Evolutionary conservation across 768 basidiomycete species (phyloP).

Genomic region (Clitopilus passeckerianus): DNA sequence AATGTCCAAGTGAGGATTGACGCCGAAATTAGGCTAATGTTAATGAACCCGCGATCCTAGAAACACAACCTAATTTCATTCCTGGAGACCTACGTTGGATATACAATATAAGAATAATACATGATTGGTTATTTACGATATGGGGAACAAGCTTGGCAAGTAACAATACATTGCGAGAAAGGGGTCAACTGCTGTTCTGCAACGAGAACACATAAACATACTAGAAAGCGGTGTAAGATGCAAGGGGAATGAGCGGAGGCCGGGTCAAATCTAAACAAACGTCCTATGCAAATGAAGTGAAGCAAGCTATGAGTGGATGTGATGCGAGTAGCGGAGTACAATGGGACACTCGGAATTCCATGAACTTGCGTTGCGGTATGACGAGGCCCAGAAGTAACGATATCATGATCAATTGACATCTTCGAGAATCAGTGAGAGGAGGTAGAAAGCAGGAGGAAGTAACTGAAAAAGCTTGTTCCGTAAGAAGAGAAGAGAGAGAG

Average conservation of each 20-base stretch:
- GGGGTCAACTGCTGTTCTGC: conserved; percentile 5
- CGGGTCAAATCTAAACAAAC: neutral
- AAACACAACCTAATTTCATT: neutral
- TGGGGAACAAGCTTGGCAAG: conserved; percentile 1
- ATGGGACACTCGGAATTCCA: neutral
- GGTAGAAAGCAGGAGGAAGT: neutral
- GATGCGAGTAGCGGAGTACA: neutral
- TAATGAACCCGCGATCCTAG: neutral
- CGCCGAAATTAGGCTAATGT: neutral
- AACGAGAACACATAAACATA: conserved; percentile 10
- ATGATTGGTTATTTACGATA: neutral
- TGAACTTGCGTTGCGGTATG: neutral
- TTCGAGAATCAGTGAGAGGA: neutral
- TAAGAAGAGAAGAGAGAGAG: neutral
- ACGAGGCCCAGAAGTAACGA: neutral
- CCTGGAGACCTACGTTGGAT: neutral
- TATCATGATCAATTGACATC: neutral
- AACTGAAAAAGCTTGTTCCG: neutral
- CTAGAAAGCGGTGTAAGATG: conserved; percentile 4
- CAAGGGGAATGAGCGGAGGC: neutral
- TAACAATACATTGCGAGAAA: conserved; percentile 1
- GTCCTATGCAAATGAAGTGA: neutral
- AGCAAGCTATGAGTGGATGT: neutral
- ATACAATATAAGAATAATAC: neutral
- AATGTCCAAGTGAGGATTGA: neutral